Evolutionary conservation across 2,329 filamentous ascomycete species (phyloP), one percentile per base, ranked within the genome.

Genomic region (Parafenestella ontariensis): DNA sequence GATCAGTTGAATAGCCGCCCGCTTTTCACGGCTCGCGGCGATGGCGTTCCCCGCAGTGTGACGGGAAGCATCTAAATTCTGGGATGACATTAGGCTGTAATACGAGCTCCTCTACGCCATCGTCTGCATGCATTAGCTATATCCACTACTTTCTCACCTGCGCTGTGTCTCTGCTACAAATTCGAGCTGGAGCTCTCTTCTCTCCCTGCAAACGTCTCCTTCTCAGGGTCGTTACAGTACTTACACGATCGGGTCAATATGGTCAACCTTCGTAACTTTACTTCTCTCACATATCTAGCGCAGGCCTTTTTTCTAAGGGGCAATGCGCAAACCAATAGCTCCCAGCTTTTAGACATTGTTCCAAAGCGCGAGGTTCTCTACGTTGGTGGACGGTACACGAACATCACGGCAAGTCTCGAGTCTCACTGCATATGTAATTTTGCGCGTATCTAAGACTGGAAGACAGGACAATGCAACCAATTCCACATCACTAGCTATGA

Each of bases 361-460:
- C 52, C 60, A 31, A 59, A 51, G 29, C 61, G 61, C 26, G 61
- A 64, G 11, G 50, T 62, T 18, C 21, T 62, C 29, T 62, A 62
- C 34, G 52, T 58, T 36, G 56, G 56, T n/a, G 59, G 59, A 31
- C 34, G 36, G 26, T 62, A 62, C 46, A 52, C 52, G 10, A 55
- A 59, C 39, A 54, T 58, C 36, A 51, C 53, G 23, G 56, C 31
- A 53, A 47, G 54, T 53, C 31, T 48, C 26, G 11, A 42, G 18
- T 26, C 21, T 15, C 31, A 41, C 15, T 18, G n/a, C n/a, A n/a
- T n/a, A n/a, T n/a, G n/a, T n/a, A 41, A 31, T 26, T 29, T n/a
- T 28, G 8, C 33, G 31, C 31, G 15, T 18, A 24, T 44, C 46
- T 49, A 28, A 54, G 8, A 46, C 20, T 28, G 24, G 21, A 37